Base-by-base conservation (phyloP, 129 eudicot species). In the Centrapalus pauciflorus region DNA sequence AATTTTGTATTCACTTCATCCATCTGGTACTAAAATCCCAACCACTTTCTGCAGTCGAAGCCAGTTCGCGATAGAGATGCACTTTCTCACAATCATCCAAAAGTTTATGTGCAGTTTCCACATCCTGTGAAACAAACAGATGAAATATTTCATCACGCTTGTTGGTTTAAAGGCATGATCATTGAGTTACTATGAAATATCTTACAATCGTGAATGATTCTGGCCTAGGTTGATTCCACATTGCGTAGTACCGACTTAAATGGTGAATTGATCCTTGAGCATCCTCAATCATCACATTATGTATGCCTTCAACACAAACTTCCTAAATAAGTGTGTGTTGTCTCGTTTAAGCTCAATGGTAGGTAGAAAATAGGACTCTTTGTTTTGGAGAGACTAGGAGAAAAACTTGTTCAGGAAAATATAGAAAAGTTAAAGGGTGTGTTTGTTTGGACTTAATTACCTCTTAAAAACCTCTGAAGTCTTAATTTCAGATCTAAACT, bases 21-120 rank as follows among this genome's bases (percentile, higher is more conserved):
- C 96, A 93, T 77, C 96, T 84, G 33, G 92, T 75, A 56, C 99
- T 93, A 63, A 93, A 93, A 83, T 93, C 99, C 99, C 96, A 86
- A 28, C 99, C 99, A 58, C 83, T 77, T 80, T 93, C 99, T 75
- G 99, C 99, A 20, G 92, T 41, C 41, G 99, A 82, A 67, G 99
- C 99, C 23, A 89, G 19, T 67, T 93, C 96, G 33, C 93, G 90
- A 75, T 85, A 93, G 14, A 93, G 70, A 5, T 63, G 67, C 48
- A 67, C 37, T 79, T 82, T 88, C 75, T 76, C 90, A 52, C 89
- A 70, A 20, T 17, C 55, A 66, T 69, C 75, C 5, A 80, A 35
- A 56, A 89, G 57, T 26, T 78, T 78, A 23, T 62, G 35, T 19
- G 96, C 99, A 34, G 84, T 83, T 81, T 82, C 85, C 33, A 19